These are phyloP conservation scores for Aristolochia contorta DNA, from an alignment of 164 flowering plant genomes.

Conservation along the genomic window DNA sequence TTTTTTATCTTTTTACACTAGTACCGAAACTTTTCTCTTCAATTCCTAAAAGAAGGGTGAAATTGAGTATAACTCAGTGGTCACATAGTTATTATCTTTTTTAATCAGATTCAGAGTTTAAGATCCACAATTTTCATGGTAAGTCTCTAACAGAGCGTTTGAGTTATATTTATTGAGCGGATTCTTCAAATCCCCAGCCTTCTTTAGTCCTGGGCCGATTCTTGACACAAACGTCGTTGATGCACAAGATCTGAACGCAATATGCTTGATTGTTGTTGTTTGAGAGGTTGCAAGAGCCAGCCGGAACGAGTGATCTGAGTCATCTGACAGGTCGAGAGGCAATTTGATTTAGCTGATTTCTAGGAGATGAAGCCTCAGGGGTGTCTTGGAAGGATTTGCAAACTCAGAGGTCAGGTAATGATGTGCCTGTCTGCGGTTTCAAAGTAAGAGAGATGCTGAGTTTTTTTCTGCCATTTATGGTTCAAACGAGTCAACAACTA, in stretches of 20 bases:
- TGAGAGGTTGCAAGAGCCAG: constrained; percentile 17
- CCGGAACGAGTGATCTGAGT: constrained; percentile 13
- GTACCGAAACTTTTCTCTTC: too few relatives aligned
- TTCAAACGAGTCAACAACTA: too few relatives aligned
- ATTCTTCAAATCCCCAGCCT: constrained; percentile 32
- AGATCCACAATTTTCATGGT: too few relatives aligned
- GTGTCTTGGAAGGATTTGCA: constrained; percentile 15
- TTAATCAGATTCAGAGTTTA: too few relatives aligned
- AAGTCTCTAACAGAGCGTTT: too few relatives aligned
- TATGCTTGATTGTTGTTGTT: constrained; percentile 12
- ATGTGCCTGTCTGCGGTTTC: constrained; percentile 12
- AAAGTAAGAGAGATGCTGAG: constrained; percentile 1
- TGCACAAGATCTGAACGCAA: constrained; percentile 16
- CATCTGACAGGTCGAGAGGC: too few relatives aligned
- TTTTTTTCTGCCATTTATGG: constrained; percentile 17
- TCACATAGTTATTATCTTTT: too few relatives aligned
- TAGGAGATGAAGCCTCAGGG: constrained; percentile 10
- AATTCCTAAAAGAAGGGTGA: too few relatives aligned
- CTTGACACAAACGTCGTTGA: constrained; percentile 7
- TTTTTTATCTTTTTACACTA: too few relatives aligned
- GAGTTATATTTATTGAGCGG: constrained; percentile 73
- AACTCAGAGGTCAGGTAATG: constrained; percentile 18
- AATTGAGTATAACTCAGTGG: too few relatives aligned
- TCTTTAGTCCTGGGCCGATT: background rate
- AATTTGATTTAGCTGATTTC: constrained; percentile 24